Conservation (phyloP, 1,139 yeast species). For the Yamadazyma dushanensis region DNA sequence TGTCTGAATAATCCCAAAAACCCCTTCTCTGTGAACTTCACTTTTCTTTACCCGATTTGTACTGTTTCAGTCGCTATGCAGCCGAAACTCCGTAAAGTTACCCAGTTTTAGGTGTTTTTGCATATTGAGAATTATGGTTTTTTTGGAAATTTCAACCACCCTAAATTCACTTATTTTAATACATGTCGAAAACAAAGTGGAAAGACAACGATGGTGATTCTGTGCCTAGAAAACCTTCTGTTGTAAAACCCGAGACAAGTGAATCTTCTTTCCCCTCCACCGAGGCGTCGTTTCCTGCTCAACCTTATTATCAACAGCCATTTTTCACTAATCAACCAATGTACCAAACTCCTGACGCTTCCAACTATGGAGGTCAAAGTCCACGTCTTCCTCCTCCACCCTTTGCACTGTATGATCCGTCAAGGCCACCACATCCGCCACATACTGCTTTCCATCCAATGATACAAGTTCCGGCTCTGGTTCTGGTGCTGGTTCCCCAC, state of each 20-base stretch:
- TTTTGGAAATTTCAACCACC: too few relatives aligned
- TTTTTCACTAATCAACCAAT: slow-evolving; percentile 8
- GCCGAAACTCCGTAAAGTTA: too few relatives aligned
- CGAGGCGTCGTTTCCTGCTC: not conserved
- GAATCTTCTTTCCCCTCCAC: not conserved
- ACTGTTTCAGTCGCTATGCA: too few relatives aligned
- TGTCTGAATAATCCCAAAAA: too few relatives aligned
- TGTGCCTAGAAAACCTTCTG: not conserved
- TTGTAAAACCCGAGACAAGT: not conserved
- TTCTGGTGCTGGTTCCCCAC: not conserved
- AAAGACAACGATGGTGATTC: not conserved
- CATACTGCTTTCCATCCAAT: slow-evolving; percentile 1
- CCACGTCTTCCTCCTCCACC: slow-evolving; percentile 1
- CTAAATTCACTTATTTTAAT: too few relatives aligned
- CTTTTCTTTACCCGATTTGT: too few relatives aligned
- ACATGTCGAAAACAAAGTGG: not conserved
- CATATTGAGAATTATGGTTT: too few relatives aligned
- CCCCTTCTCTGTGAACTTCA: too few relatives aligned
- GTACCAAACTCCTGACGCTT: slow-evolving; percentile 6
- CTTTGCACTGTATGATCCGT: not conserved
- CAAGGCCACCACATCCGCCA: slow-evolving; percentile 2
- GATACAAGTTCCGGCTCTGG: slow-evolving; percentile 1
- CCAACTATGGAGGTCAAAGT: slow-evolving; percentile 1
- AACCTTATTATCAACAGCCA: slow-evolving; percentile 8
- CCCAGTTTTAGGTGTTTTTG: too few relatives aligned